phyloP scores from a whole-genome alignment of 2,329 filamentous ascomycete genomes.

The Penicillium expansum region DNA sequence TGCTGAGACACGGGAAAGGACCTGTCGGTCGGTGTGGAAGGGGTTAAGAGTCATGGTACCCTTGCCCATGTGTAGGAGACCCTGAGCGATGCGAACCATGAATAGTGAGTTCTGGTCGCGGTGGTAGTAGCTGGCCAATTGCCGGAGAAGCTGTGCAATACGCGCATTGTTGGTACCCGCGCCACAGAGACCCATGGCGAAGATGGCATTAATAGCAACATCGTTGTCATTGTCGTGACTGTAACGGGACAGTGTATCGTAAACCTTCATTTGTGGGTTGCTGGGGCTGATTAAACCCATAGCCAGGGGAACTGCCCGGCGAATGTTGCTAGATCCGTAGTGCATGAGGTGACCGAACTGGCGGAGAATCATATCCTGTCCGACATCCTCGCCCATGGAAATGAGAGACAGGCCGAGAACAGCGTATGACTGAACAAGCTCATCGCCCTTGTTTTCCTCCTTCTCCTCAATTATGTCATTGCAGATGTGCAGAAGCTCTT shows the following conservation, averaged over 20 bases:
- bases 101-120: constrained; percentile 93
- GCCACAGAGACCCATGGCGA: constrained; percentile 95
- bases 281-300: constrained; percentile 96
- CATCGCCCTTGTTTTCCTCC: constrained; percentile 92
- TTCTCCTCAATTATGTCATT: constrained; percentile 95
- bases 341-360: constrained; percentile 99
- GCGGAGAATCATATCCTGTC: constrained; percentile 96
- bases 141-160: constrained; percentile 86
- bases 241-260: constrained; percentile 95
- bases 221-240: constrained; percentile 98
- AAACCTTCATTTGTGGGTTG: constrained; percentile 99
- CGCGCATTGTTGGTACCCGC: constrained; percentile 98
- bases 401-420: constrained; percentile 92
- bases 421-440: constrained; percentile 92
- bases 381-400: constrained; percentile 96
- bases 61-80: constrained; percentile 98
- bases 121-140: constrained; percentile 97
- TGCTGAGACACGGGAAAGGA: constrained; percentile 86
- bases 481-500: constrained; percentile 95
- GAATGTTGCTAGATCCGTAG: constrained; percentile 95
- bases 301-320: constrained; percentile 89
- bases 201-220: constrained; percentile 97
- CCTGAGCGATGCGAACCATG: constrained; percentile 98
- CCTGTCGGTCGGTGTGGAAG: constrained; percentile 98
- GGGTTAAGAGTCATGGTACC: constrained; percentile 92